Evolutionary conservation across 2,329 filamentous ascomycete species (phyloP), one percentile per base, ranked within the genome.

Genomic region (Trichoderma aggressivum): DNA sequence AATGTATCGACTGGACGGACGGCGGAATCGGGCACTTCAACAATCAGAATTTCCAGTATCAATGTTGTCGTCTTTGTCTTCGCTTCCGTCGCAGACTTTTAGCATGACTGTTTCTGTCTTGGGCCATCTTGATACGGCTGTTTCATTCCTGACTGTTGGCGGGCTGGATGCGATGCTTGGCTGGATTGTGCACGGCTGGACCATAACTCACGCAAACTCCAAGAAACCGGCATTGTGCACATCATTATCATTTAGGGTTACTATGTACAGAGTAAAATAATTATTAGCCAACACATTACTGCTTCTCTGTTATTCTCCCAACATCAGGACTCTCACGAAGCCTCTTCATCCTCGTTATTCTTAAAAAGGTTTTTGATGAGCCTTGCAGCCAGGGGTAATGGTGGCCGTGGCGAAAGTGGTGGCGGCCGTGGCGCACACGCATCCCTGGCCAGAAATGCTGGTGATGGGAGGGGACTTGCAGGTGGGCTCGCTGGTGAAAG

Each of bases 401-500:
- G 56, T 71, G 14, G 70, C 43, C 5, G 62, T 68, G 12, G 70
- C 30, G 11, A 58, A 32, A 7, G 66, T 60, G 7, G 65, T 56
- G 30, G 67, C 30, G 14, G 24, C 34, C 5, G 32, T 71, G 63
- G 80, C 77, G 74, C 82, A 85, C 2, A 86, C 79, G 36, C 84
- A 86, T 0, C 83, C 84, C 66, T 79, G 75, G 10, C 78, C 80
- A 3, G 77, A 73, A 11, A 83, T 77, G 72, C 83, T 85, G 1
- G 83, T 84, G 6, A 84, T 76, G 0, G 85, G 85, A 7, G 84
- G 83, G 4, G 80, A 76, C 1, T 76, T 77, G 74, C 85, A 87
- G 4, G 84, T 86, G 2, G 82, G 78, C 50, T 84, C 80, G 1
- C 80, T 73, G 32, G 79, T 79, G 76, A 81, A 85, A 5, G 79